These are phyloP conservation scores for Peronospora farinosa DNA, from an alignment of 352 stramenopile genomes.

Conservation along the genomic window DNA sequence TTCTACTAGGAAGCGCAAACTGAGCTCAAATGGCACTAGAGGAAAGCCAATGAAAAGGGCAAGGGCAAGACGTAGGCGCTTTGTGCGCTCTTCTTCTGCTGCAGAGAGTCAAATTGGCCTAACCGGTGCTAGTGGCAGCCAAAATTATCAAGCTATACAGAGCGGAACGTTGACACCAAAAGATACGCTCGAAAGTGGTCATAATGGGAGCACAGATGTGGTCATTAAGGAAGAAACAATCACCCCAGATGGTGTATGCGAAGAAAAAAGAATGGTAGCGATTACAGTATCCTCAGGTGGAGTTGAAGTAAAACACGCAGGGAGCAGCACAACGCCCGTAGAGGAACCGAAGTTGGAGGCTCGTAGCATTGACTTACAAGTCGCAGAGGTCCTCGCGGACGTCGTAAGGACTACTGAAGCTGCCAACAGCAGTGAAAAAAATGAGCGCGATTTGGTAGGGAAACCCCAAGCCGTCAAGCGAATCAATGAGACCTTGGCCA, in stretches of 20 bases:
- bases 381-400: conserved; percentile 9
- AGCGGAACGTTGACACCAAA: not conserved
- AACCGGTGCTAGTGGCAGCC: conserved; percentile 15
- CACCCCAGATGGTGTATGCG: not conserved
- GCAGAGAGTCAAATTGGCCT: conserved; percentile 28
- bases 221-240: not conserved
- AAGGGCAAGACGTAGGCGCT: conserved; percentile 23
- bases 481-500: conserved; percentile 9
- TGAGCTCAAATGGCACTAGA: conserved; percentile 18
- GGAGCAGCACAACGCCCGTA: not conserved
- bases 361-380: conserved; percentile 5
- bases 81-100: conserved; percentile 7
- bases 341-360: not conserved
- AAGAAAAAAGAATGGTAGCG: conserved; percentile 3
- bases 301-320: not conserved
- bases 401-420: conserved; percentile 6
- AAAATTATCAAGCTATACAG: conserved; percentile 2
- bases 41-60: conserved; percentile 29
- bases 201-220: conserved; percentile 2
- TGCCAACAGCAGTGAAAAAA: conserved; percentile 4
- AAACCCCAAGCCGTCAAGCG: conserved; percentile 2
- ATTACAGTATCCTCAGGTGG: not conserved
- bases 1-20: conserved; percentile 36
- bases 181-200: not conserved
- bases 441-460: conserved; percentile 1